Base-by-base conservation (phyloP, 441 rosid genomes). In the Gossypium gossypioides region DNA sequence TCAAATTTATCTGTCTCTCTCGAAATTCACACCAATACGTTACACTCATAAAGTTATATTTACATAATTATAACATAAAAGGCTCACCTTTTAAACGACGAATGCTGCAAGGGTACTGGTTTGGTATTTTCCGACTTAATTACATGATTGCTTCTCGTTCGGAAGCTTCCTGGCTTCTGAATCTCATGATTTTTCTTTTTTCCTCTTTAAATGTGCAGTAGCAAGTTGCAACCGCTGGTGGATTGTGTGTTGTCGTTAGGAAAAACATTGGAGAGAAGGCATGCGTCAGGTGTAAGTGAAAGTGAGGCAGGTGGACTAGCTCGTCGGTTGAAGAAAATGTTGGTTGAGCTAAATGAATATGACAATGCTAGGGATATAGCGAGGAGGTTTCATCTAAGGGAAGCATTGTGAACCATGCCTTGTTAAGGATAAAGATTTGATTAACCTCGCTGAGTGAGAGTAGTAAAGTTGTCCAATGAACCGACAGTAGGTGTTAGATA, bases 331-430 rank as follows among this genome's bases (percentile, higher is more conserved):
- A 92, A 89, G 89, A 90, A 81, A 85, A 81, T 92, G 88, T 83
- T 92, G 64, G 97, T 92, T 6, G 96, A 89, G 63, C 89, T 92
- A 81, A 88, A 92, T 13, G 96, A 94, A 73, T 93, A 94, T 24
- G 97, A 94, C 79, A 80, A 72, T 69, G 99, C 99, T 7, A 80
- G 97, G 80, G 88, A 86, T 71, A 75, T 88, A 72, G 91, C 87
- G 27, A 90, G 81, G 76, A 81, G 89, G 74, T 94, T 94, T 68
- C 77, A 78, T 73, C 89, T 93, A 12, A 89, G 81, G 83, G 97
- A 94, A 84, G 97, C 98, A 22, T 82, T 92, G 74, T 94, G 85
- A 91, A 63, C 10, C n/a, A 18, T 27, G 56, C 24, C 25, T 16
- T 69, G 62, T 16, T 21, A 19, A 32, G 72, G 51, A 29, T 32